Evolutionary conservation across 352 stramenopile species (phyloP), one percentile per base, ranked within the genome.

Genomic region (Globisporangium echinulatum): DNA sequence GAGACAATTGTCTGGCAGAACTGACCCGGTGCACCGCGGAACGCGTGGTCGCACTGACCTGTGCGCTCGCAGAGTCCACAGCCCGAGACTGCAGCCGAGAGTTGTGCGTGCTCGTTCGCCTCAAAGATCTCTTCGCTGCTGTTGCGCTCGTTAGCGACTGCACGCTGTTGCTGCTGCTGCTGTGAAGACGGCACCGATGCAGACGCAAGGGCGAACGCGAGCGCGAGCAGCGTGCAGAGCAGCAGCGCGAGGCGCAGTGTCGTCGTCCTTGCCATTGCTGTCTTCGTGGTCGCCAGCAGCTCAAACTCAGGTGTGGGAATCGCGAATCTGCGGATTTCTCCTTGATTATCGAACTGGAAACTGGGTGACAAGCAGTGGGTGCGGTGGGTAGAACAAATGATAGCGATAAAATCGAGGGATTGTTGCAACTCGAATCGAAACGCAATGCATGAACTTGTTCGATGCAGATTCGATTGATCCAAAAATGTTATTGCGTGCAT

Each of bases 1-100:
- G 74, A 80, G 33, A 69, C 66, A 47, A 90, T 51, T 39, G 72
- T 76, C 36, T 81, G 66, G 59, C 80, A 90, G 58, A 90, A 90
- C 54, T 90, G 77, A 0, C 80, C 80, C 0, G 69, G 76, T 7
- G 62, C 57, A 19, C 79, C 77, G 25, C 71, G 80, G 58, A 87
- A 90, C 4, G 80, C 80, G 19, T 79, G 75, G 63, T 85, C 72
- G 51, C 80, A 90, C 39, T 80, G 63, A 0, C 80, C 80, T 1
- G 70, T 84, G 61, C 77, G 67, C 49, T 87, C 74, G 48, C 81
- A 90, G 9, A 88, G 55, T 1, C 71, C 73, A 46, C 81, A 90
- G 52, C 78, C 81, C 0, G 78, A 86, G 17, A 78, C 62, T 17
- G 74, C 69, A 14, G 72, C 76, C 15, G 74, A 79, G 9, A 89